phyloP scores from a whole-genome alignment of 352 stramenopile genomes.

The Phytophthora pisi region DNA sequence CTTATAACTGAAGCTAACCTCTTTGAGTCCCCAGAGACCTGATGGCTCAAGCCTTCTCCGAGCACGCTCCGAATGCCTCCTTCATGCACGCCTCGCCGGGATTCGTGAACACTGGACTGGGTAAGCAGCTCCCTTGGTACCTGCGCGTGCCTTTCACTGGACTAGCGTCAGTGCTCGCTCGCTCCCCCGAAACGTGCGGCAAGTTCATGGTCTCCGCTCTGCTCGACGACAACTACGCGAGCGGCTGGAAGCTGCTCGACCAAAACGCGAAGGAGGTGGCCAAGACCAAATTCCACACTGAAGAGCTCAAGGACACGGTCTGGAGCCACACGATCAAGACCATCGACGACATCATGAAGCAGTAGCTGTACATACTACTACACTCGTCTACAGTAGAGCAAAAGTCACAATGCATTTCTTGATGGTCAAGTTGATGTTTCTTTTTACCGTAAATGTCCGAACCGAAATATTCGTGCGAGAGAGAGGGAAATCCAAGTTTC shows the following conservation, averaged over 20 bases:
- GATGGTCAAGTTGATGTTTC: not conserved
- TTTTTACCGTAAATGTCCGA: not conserved
- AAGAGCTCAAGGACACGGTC: conserved; percentile 27
- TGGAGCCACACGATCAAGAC: conserved; percentile 27
- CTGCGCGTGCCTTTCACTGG: conserved; percentile 7
- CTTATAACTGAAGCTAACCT: not conserved
- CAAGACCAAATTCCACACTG: conserved; percentile 28
- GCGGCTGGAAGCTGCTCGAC: conserved; percentile 31
- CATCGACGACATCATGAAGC: conserved; percentile 27
- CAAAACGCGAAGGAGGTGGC: conserved; percentile 18
- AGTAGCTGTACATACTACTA: not conserved
- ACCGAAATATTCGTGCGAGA: conserved; percentile 21
- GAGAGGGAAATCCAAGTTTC: not conserved
- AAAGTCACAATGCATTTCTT: too few relatives aligned
- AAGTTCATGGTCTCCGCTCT: conserved; percentile 28
- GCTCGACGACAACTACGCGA: conserved; percentile 22
- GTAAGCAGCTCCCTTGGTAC: conserved; percentile 18
- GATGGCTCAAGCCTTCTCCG: conserved; percentile 30
- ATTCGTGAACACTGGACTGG: conserved; percentile 22
- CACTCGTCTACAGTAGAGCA: too few relatives aligned
- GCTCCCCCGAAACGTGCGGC: conserved; percentile 20
- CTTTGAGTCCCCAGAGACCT: conserved; percentile 15
- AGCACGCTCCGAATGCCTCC: conserved; percentile 19
- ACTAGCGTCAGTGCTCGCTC: conserved; percentile 17
- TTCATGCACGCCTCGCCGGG: conserved; percentile 31